phyloP scores from a whole-genome alignment of 208 protist species.

The Naegleria gruberi region DNA sequence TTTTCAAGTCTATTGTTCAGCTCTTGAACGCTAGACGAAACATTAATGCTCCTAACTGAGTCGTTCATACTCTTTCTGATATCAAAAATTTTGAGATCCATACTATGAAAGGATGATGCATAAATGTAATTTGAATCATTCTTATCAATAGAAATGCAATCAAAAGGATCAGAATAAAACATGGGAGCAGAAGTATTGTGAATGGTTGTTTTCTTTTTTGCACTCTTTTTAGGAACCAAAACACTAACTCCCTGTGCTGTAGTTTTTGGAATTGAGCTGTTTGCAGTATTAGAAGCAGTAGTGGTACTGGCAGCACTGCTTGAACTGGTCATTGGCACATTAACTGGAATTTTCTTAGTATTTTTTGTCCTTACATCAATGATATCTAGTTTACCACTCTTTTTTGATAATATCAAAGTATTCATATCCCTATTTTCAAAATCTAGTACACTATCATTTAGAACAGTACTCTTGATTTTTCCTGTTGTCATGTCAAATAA shows the following conservation, averaged over 20 bases:
- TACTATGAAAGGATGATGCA: background rate
- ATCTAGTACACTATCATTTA: background rate
- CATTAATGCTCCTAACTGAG: background rate
- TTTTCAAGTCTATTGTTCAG: too few relatives aligned
- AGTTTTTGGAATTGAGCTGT: background rate
- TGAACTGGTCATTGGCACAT: background rate
- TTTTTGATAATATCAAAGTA: background rate
- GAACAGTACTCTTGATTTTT: background rate
- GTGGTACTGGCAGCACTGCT: background rate
- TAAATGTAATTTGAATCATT: background rate
- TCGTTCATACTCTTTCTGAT: background rate
- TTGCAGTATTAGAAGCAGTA: background rate
- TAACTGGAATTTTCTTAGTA: background rate
- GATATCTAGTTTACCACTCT: background rate
- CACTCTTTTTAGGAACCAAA: background rate
- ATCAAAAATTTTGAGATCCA: background rate
- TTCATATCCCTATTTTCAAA: background rate
- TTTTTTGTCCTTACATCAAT: background rate
- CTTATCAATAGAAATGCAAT: background rate
- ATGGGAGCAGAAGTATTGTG: background rate
- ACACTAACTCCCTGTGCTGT: background rate
- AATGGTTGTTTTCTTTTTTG: background rate
- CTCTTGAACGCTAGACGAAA: too few relatives aligned
- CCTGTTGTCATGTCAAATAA: background rate
- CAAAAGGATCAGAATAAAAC: background rate